Conservation (phyloP, 2,329 filamentous ascomycete species). For the Fusarium cicatricum region DNA sequence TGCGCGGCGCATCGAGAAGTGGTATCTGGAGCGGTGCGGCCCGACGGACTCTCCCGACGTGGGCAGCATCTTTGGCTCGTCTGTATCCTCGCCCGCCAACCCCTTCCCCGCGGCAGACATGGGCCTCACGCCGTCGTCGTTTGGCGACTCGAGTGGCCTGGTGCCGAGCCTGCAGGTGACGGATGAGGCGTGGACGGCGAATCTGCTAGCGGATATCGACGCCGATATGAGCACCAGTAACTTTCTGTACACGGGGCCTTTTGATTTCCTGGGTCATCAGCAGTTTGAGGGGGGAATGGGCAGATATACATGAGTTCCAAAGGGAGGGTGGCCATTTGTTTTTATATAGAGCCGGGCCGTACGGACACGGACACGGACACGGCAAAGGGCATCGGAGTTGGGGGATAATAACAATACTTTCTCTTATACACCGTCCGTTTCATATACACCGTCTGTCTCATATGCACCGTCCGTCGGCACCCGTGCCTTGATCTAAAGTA, state of each 20-base stretch:
- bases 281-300: not conserved
- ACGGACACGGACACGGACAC: constrained; percentile 21
- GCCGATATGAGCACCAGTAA: constrained; percentile 28
- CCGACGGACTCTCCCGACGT: constrained; percentile 28
- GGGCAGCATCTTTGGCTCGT: constrained; percentile 24
- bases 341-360: constrained; percentile 8
- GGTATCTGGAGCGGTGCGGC: constrained; percentile 32
- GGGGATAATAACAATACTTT: not conserved
- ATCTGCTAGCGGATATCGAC: constrained; percentile 29
- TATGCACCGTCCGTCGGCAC: constrained; percentile 8
- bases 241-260: constrained; percentile 30
- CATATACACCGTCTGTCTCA: too few relatives aligned
- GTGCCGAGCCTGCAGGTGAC: constrained; percentile 29
- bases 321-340: not conserved
- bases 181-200: constrained; percentile 24
- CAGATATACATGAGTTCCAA: not conserved
- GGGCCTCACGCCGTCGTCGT: constrained; percentile 11
- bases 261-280: constrained; percentile 33
- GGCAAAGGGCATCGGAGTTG: constrained; percentile 22
- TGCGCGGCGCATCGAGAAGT: constrained; percentile 32
- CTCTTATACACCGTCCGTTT: constrained; percentile 9
- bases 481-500: not conserved
- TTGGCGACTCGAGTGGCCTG: constrained; percentile 5
- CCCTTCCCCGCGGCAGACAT: constrained; percentile 13
- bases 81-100: constrained; percentile 19